A percentile compares a stretch with the other conserved stretches of the same genome.
Conservation (phyloP, 768 basidiomycete species). For the Mycena rebaudengoi region DNA sequence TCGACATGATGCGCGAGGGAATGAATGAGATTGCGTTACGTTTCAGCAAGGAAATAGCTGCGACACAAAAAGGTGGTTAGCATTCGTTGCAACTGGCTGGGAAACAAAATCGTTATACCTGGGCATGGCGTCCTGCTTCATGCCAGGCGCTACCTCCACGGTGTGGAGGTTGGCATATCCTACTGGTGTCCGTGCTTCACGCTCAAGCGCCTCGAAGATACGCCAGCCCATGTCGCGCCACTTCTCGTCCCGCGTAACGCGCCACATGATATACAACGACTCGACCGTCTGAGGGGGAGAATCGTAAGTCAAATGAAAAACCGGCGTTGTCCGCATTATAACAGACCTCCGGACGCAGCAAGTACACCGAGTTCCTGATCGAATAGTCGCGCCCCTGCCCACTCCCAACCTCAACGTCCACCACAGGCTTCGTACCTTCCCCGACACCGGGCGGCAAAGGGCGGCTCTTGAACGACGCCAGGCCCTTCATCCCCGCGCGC, state of each 20-base stretch:
- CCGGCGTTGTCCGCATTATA: no score
- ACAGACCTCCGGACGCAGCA: conserved; percentile 77
- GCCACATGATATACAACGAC: conserved; percentile 76
- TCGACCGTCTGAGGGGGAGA: conserved; percentile 66
- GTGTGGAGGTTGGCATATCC: conserved; percentile 70
- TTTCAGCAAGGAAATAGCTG: conserved; percentile 59
- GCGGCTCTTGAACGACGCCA: conserved; percentile 47
- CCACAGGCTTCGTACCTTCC: conserved; percentile 48
- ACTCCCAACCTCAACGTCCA: conserved; percentile 41
- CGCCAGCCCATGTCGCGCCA: conserved; percentile 80
- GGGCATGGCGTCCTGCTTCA: conserved; percentile 70
- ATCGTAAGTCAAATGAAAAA: not conserved
- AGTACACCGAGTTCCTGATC: conserved; percentile 54
- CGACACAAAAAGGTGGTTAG: not conserved
- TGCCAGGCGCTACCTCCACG: conserved; percentile 53
- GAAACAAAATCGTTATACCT: conserved; percentile 56
- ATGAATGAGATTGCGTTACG: conserved; percentile 39
- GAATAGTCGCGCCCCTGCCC: conserved; percentile 61
- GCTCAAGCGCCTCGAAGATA: conserved; percentile 74
- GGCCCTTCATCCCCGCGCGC: conserved; percentile 26
- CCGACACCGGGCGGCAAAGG: conserved; percentile 63
- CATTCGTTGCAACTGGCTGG: not conserved
- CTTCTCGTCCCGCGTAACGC: conserved; percentile 67
- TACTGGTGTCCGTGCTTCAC: conserved; percentile 59
- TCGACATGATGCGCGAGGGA: not conserved